Conservation (phyloP, 2,329 filamentous ascomycete genomes). For the Penicillium brasilianum region DNA sequence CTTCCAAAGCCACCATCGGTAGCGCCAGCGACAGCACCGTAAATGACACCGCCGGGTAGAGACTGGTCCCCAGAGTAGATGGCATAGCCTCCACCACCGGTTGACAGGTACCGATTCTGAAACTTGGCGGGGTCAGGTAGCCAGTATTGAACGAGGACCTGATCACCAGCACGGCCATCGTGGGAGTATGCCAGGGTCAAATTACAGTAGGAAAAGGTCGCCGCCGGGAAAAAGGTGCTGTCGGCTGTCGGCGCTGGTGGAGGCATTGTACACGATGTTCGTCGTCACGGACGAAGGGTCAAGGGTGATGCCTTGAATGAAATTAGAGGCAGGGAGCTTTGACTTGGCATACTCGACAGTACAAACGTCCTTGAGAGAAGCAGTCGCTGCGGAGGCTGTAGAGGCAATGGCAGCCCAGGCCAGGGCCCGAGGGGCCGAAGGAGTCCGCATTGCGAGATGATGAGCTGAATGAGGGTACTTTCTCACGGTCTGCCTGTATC, state of each 20-base stretch:
- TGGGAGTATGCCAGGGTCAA: constrained; percentile 55
- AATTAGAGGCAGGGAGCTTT: constrained; percentile 45
- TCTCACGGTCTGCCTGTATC: background rate
- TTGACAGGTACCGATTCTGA: constrained; percentile 54
- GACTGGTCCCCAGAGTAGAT: constrained; percentile 43
- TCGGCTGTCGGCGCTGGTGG: background rate
- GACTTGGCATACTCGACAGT: constrained; percentile 45
- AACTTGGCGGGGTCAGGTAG: constrained; percentile 51
- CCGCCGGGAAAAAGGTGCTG: constrained; percentile 14
- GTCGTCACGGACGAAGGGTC: constrained; percentile 44
- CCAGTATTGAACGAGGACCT: constrained; percentile 48
- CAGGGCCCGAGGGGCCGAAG: background rate
- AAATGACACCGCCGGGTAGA: constrained; percentile 51
- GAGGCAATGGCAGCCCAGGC: constrained; percentile 8
- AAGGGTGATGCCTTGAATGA: constrained; percentile 44
- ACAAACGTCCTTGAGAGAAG: constrained; percentile 44
- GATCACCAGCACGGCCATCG: constrained; percentile 42
- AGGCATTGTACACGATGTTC: constrained; percentile 14
- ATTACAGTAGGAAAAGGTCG: constrained; percentile 46
- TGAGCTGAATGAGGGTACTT: background rate
- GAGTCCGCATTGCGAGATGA: background rate
- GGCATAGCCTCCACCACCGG: constrained; percentile 54
- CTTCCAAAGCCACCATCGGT: constrained; percentile 59
- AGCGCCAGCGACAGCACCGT: constrained; percentile 55
- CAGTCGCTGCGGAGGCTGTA: background rate